phyloP scores from a whole-genome alignment of 768 basidiomycete genomes.

The Pisolithus marmoratus region DNA sequence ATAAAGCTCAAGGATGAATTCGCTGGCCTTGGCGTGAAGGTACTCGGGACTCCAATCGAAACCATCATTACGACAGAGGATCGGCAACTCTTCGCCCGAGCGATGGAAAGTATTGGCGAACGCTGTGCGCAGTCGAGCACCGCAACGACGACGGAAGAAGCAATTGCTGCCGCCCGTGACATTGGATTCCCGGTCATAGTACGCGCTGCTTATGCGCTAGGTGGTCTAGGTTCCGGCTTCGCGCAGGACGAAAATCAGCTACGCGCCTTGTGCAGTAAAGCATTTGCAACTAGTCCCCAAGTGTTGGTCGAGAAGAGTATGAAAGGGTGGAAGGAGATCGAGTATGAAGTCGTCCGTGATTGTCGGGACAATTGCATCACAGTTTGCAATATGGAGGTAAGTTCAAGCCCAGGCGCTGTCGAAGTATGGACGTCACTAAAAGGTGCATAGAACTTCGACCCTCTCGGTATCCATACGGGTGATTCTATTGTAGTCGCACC shows the following conservation, averaged over 20 bases:
- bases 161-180: slow-evolving; percentile 67
- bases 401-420: slow-evolving; percentile 19
- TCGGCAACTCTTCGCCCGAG: slow-evolving; percentile 85
- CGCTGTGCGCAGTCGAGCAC: slow-evolving; percentile 88
- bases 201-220: slow-evolving; percentile 93
- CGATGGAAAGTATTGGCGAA: slow-evolving; percentile 95
- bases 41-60: slow-evolving; percentile 94
- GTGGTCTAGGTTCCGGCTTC: slow-evolving; percentile 93
- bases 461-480: slow-evolving; percentile 97
- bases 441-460: slow-evolving; percentile 85
- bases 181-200: slow-evolving; percentile 97
- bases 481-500: slow-evolving; percentile 99
- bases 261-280: slow-evolving; percentile 82
- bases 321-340: slow-evolving; percentile 99
- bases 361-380: slow-evolving; percentile 98
- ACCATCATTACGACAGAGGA: slow-evolving; percentile 98
- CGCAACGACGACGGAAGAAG: slow-evolving; percentile 83
- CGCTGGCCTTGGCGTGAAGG: slow-evolving; percentile 79
- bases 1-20: slow-evolving; percentile 99
- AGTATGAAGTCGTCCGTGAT: slow-evolving; percentile 98
- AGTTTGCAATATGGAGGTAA: slow-evolving; percentile 99
- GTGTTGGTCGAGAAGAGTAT: slow-evolving; percentile 99
- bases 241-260: slow-evolving; percentile 93
- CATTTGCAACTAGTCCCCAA: slow-evolving; percentile 96
- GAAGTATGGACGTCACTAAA: neutral